Base-by-base conservation (phyloP, 768 basidiomycete species). In the Leccinum fibrillosum region DNA sequence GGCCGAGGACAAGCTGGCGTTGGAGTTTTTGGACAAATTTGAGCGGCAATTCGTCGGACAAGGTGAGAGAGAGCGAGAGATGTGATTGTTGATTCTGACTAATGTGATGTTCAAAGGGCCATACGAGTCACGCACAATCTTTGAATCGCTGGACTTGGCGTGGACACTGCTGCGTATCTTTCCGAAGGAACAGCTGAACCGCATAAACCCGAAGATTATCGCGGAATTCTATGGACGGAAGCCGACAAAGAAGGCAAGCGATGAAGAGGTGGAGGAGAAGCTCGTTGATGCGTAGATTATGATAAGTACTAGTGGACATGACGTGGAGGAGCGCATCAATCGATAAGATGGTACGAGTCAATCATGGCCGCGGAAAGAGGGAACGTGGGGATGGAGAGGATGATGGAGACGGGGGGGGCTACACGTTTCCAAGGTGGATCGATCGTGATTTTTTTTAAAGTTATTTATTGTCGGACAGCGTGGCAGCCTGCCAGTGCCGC, bases 1-100 rank as follows among this genome's bases (percentile, higher is more conserved):
- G 47, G 77, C 85, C 0, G 97, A 98, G 74, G 97, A 99, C 75
- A 98, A 97, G 77, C 82, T 97, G 39, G 95, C 96, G 9, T 78
- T 99, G 51, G 95, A 98, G 74, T 99, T 99, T 81, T 76, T 99
- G 64, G 94, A 96, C 71, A 93, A 96, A 75, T 99, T 99, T 75
- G 97, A 99, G 77, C 88, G 86, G 55, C 89, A 95, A 66, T 99
- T 98, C 74, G 97, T 99, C 45, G 92, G 91, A 35, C 97, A 99
- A 84, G 94, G 94, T 88, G 61, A 63, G 81, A 52, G 49, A 1
- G 26, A 86, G 61, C 62, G 47, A 0, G 26, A 26, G 2, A 7
- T 0, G 0, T 0, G 0, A 6, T 2, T 11, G 7, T 25, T 15
- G 15, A 4, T 13, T 4, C 0, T 21, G 5, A 28, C 59, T 55